Conservation (phyloP, 2,329 filamentous ascomycete genomes). For the Leptographium radiaticola region DNA sequence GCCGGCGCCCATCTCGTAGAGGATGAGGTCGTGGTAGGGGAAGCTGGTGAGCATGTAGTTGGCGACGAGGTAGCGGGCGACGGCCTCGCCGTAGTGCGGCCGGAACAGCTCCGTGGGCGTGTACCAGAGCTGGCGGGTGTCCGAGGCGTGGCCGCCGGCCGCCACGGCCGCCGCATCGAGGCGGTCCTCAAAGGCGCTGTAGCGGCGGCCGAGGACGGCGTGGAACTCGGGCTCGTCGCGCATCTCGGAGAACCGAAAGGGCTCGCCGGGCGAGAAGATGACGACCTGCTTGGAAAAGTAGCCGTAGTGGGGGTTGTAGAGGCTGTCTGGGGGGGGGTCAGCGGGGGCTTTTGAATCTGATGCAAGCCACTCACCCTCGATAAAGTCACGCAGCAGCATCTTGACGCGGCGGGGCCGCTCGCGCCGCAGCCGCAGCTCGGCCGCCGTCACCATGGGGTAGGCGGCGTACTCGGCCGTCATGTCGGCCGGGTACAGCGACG, state of each 20-base stretch:
- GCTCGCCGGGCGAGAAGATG: conserved; percentile 85
- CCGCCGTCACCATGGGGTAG: conserved; percentile 77
- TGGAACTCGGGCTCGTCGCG: conserved; percentile 81
- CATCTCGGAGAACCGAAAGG: conserved; percentile 75
- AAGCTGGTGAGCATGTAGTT: conserved; percentile 94
- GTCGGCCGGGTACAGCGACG: conserved; percentile 60
- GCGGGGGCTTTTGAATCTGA: too few relatives aligned
- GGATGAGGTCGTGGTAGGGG: conserved; percentile 91
- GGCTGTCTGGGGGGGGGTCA: conserved; percentile 52
- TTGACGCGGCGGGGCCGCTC: conserved; percentile 79
- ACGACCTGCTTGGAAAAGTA: conserved; percentile 95
- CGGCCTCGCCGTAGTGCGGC: conserved; percentile 91
- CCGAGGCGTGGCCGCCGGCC: conserved; percentile 45
- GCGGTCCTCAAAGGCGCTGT: conserved; percentile 78
- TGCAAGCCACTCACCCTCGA: conserved; percentile 75
- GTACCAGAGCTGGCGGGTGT: conserved; percentile 88
- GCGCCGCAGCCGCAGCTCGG: conserved; percentile 56
- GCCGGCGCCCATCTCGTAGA: conserved; percentile 97
- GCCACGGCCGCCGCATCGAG: conserved; percentile 54
- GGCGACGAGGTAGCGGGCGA: conserved; percentile 87
- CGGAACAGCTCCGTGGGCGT: conserved; percentile 95
- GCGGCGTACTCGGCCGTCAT: conserved; percentile 66
- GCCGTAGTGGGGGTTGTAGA: conserved; percentile 90
- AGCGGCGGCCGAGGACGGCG: conserved; percentile 59
- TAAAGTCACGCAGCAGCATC: conserved; percentile 96